phyloP scores from a whole-genome alignment of 495 filamentous ascomycete species.

The Barbatosphaeria neglecta region DNA sequence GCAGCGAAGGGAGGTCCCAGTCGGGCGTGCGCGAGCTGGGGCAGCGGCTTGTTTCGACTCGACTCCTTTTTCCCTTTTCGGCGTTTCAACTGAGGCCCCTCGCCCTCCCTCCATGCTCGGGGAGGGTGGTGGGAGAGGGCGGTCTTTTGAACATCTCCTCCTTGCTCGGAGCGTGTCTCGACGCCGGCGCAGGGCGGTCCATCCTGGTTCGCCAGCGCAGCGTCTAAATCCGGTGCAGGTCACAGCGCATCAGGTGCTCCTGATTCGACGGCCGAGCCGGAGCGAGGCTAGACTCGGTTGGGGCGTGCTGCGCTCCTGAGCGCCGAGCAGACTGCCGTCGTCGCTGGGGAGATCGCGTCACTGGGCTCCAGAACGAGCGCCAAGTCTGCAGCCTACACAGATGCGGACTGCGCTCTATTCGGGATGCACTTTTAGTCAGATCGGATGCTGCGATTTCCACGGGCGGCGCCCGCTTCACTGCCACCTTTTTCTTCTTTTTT shows the following conservation, averaged over 20 bases:
- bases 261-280: not conserved
- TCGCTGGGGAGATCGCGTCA: too few relatives aligned
- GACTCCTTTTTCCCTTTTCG: not conserved
- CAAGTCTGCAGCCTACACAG: too few relatives aligned
- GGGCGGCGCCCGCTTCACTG: not conserved
- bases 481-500: not conserved
- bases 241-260: not conserved
- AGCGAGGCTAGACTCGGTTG: too few relatives aligned
- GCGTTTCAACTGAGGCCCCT: not conserved
- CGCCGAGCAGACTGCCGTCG: too few relatives aligned
- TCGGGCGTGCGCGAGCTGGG: too few relatives aligned
- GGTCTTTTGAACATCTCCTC: not conserved
- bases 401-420: too few relatives aligned
- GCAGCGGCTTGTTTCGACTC: too few relatives aligned
- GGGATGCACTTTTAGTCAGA: too few relatives aligned
- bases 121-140: not conserved
- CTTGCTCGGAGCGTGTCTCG: not conserved
- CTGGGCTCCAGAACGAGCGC: too few relatives aligned
- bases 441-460: too few relatives aligned
- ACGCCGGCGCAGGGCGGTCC: not conserved
- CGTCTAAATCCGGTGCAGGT: not conserved
- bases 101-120: not conserved
- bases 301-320: too few relatives aligned
- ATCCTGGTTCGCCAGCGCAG: not conserved
- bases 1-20: not conserved